phyloP scores from a whole-genome alignment of 2,329 filamentous ascomycete species.

The Beauveria caledonica region DNA sequence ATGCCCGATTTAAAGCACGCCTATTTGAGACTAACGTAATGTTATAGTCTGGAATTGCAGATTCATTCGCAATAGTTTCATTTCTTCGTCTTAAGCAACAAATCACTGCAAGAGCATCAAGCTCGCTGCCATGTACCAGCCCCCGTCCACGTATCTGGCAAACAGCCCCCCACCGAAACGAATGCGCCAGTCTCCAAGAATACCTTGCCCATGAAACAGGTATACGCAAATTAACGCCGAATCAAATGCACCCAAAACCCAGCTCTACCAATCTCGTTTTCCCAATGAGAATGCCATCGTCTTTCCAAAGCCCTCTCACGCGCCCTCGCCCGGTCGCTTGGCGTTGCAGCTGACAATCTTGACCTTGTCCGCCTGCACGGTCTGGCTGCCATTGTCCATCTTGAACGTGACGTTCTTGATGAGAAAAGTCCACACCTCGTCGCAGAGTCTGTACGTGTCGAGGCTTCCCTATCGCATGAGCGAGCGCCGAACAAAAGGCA shows the following conservation, averaged over 20 bases:
- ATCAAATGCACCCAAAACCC: constrained; percentile 3
- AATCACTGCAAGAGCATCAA: background rate
- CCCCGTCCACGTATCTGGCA: background rate
- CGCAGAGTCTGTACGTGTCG: constrained; percentile 97
- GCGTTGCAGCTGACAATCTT: constrained; percentile 99
- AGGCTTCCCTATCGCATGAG: constrained; percentile 65
- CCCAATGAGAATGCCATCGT: background rate
- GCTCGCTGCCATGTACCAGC: background rate
- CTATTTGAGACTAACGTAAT: background rate
- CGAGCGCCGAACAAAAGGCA: background rate
- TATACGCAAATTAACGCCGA: constrained; percentile 6
- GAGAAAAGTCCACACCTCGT: constrained; percentile 98
- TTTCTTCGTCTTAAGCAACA: background rate
- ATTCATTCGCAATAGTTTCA: too few species aligned
- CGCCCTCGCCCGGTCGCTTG: constrained; percentile 51
- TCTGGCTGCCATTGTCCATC: constrained; percentile 69
- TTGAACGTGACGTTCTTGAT: constrained; percentile 99
- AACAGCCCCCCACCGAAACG: background rate
- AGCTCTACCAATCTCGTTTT: background rate
- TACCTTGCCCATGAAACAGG: background rate
- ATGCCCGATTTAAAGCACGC: background rate
- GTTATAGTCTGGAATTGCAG: too few species aligned
- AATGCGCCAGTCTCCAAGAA: background rate
- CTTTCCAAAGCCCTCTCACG: background rate
- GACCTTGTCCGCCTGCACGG: constrained; percentile 78